These are phyloP conservation scores for Geotrichum ghanense DNA, from an alignment of 805 yeast genomes.

Conservation along the genomic window DNA sequence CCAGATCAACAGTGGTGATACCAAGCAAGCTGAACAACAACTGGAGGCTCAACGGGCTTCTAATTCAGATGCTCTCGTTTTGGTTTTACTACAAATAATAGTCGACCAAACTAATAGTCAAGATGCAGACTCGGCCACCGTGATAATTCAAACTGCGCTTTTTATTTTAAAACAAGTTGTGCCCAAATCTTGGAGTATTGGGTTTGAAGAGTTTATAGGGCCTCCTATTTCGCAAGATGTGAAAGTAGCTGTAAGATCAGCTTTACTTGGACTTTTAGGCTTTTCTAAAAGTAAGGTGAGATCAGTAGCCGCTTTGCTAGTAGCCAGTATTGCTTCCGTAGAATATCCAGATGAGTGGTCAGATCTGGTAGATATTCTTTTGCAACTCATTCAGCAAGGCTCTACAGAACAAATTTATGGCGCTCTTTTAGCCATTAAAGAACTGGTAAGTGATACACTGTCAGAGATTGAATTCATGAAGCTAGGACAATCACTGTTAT, in stretches of 20 bases:
- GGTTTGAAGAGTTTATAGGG: slow-evolving; percentile 63
- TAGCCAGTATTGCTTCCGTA: slow-evolving; percentile 74
- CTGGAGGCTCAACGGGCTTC: background rate
- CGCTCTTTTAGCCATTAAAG: slow-evolving; percentile 32
- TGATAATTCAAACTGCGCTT: background rate
- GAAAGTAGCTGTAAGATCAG: slow-evolving; percentile 40
- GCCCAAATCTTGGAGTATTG: slow-evolving; percentile 58
- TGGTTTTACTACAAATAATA: background rate
- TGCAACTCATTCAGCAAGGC: slow-evolving; percentile 16
- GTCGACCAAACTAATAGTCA: background rate
- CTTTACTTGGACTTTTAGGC: slow-evolving; percentile 38
- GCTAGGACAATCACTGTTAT: slow-evolving; percentile 32
- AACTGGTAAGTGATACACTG: slow-evolving; percentile 75
- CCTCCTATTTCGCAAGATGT: slow-evolving; percentile 42
- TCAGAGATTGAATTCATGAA: slow-evolving; percentile 81
- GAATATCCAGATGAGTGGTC: slow-evolving; percentile 99
- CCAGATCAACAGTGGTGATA: background rate
- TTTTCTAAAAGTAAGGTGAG: slow-evolving; percentile 48
- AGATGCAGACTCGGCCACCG: background rate
- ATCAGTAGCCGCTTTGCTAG: slow-evolving; percentile 56
- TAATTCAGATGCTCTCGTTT: background rate
- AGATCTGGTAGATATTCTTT: slow-evolving; percentile 35
- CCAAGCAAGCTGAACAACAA: background rate
- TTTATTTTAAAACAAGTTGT: background rate
- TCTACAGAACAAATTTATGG: slow-evolving; percentile 24